phyloP scores from a whole-genome alignment of 176 grass and related monocot genomes.

The Aegilops umbellulata region DNA sequence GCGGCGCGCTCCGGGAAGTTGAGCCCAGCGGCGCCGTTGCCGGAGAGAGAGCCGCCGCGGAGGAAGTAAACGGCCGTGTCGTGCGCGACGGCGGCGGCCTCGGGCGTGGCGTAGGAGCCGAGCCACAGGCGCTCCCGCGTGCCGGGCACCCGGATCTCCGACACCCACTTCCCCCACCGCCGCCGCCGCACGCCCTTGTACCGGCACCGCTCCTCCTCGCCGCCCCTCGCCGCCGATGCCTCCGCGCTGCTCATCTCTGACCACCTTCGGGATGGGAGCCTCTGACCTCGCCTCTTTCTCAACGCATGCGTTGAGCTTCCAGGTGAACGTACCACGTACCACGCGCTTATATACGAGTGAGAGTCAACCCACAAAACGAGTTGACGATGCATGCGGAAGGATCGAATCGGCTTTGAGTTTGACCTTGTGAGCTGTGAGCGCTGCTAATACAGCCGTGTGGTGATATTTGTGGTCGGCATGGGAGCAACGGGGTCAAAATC shows the following conservation, averaged over 20 bases:
- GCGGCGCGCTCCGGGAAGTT: conserved; percentile 65
- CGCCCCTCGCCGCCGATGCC: background rate
- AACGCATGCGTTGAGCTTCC: background rate
- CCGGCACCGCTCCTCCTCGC: conserved; percentile 31
- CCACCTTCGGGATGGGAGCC: background rate
- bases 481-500: background rate
- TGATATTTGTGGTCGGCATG: conserved; percentile 17
- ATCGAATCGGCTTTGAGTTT: background rate
- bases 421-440: conserved; percentile 6
- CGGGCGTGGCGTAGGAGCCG: conserved; percentile 58
- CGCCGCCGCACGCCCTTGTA: conserved; percentile 88
- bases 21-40: conserved; percentile 30
- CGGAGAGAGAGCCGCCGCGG: conserved; percentile 10
- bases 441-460: background rate
- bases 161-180: conserved; percentile 95
- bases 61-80: conserved; percentile 89
- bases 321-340: background rate
- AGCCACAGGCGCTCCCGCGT: conserved; percentile 68
- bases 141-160: conserved; percentile 84
- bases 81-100: conserved; percentile 68
- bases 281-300: background rate
- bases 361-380: conserved; percentile 5
- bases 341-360: conserved; percentile 12
- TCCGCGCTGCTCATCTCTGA: conserved; percentile 23
- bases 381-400: background rate